Percentiles rank a stretch among this genome's conserved stretches.
phyloP scores from a whole-genome alignment of 768 basidiomycete genomes.

The Hygrocybe punicea region DNA sequence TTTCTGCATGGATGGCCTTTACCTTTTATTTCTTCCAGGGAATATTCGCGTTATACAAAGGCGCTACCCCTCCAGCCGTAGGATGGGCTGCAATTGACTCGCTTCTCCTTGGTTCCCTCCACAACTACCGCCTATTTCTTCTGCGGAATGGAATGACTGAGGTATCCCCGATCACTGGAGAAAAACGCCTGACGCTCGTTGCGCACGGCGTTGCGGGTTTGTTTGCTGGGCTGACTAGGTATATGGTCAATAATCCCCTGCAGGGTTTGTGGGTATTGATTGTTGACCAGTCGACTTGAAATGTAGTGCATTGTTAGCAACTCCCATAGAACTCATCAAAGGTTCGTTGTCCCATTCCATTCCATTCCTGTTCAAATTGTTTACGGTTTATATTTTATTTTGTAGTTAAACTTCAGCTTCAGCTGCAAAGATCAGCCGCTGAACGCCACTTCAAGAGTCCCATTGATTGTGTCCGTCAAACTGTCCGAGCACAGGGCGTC shows the following conservation, averaged over 20 bases:
- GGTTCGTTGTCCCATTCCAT: conserved; percentile 31
- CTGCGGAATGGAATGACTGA: conserved; percentile 54
- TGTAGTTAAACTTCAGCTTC: conserved; percentile 65
- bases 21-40: conserved; percentile 41
- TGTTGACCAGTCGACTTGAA: conserved; percentile 8
- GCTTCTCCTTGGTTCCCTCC: conserved; percentile 62
- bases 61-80: conserved; percentile 66
- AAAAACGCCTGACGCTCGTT: conserved; percentile 53
- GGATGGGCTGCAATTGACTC: conserved; percentile 75
- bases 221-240: conserved; percentile 70
- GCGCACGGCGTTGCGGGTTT: conserved; percentile 68
- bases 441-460: conserved; percentile 63
- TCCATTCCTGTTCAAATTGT: background rate
- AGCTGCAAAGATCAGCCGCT: conserved; percentile 47
- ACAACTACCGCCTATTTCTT: conserved; percentile 67
- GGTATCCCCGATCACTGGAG: conserved; percentile 40
- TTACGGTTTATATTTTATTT: background rate
- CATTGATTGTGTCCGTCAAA: conserved; percentile 62
- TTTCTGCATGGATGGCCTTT: conserved; percentile 9
- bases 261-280: conserved; percentile 3
- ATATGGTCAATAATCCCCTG: background rate
- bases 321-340: conserved; percentile 78
- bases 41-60: conserved; percentile 66
- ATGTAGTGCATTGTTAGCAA: conserved; percentile 62
- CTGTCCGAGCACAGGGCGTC: conserved; percentile 59